phyloP scores from a whole-genome alignment of 208 protist species.

The Trichomonas gallinae region DNA sequence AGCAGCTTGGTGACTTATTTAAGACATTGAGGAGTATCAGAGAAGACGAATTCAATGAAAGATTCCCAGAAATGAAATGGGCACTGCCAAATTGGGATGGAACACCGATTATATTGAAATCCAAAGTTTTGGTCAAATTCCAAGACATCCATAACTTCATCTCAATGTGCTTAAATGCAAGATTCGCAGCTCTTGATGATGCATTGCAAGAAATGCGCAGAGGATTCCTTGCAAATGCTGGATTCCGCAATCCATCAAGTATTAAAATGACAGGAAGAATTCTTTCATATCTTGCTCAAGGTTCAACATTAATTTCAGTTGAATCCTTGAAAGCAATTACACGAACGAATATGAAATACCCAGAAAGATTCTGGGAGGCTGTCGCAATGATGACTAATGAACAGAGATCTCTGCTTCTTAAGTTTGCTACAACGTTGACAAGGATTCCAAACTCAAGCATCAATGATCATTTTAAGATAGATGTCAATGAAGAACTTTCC shows the following conservation, averaged over 20 bases:
- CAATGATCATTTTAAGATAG: background rate
- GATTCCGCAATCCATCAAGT: background rate
- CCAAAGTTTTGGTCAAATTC: background rate
- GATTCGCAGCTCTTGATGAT: background rate
- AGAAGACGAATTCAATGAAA: background rate
- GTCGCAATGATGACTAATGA: background rate
- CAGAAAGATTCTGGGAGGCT: background rate
- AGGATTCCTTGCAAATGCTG: background rate
- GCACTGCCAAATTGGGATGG: background rate
- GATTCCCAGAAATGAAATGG: background rate
- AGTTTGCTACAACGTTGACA: background rate
- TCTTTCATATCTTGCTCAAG: background rate
- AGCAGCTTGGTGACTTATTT: background rate
- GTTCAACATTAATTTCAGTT: background rate
- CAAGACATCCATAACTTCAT: background rate
- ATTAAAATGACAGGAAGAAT: background rate
- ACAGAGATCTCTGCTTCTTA: background rate
- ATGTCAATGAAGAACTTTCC: background rate
- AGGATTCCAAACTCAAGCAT: background rate
- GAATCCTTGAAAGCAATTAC: background rate
- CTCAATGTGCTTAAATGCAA: background rate
- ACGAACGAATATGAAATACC: background rate
- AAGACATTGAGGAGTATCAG: background rate
- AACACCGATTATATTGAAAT: background rate
- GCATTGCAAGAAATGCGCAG: background rate